Conservation (phyloP, 2,329 filamentous ascomycete species). For the Fusarium ambrosium region DNA sequence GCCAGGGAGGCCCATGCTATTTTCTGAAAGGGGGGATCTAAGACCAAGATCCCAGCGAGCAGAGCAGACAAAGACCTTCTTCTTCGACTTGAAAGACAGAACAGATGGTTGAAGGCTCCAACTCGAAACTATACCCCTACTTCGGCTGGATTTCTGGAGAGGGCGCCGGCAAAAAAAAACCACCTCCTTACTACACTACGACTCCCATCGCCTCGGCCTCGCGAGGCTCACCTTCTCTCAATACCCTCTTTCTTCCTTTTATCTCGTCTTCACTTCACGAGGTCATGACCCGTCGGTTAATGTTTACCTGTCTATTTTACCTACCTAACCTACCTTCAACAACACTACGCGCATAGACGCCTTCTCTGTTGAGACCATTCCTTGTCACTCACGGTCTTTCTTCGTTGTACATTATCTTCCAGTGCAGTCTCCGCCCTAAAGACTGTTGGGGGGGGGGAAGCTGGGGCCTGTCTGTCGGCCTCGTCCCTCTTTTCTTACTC, state of each 20-base stretch:
- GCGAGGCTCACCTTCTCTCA: slow-evolving; percentile 20
- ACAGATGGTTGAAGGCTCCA: slow-evolving; percentile 22
- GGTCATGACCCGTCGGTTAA: slow-evolving; percentile 53
- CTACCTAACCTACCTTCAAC: slow-evolving; percentile 18
- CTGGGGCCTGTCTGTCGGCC: neutral
- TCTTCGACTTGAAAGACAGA: slow-evolving; percentile 10
- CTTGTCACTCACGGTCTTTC: slow-evolving; percentile 22
- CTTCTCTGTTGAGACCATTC: slow-evolving; percentile 28
- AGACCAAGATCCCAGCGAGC: slow-evolving; percentile 29
- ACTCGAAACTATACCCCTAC: slow-evolving; percentile 35
- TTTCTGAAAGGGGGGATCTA: slow-evolving; percentile 33
- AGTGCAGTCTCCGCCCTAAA: slow-evolving; percentile 46
- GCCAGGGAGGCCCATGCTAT: slow-evolving; percentile 35
- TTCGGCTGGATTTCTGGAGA: slow-evolving; percentile 41
- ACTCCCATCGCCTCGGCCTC: slow-evolving; percentile 16
- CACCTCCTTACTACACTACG: neutral
- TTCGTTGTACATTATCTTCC: slow-evolving; percentile 51
- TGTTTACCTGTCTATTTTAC: slow-evolving; percentile 51
- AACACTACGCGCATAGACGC: slow-evolving; percentile 28
- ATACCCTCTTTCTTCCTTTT: slow-evolving; percentile 27
- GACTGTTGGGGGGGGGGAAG: slow-evolving; percentile 38
- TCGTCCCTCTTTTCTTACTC: slow-evolving; percentile 25
- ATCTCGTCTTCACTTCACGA: slow-evolving; percentile 49
- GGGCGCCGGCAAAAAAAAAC: slow-evolving; percentile 15
- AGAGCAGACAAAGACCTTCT: slow-evolving; percentile 18